These are phyloP conservation scores for Penicillium pulvis DNA, from an alignment of 495 filamentous ascomycete genomes.

Conservation along the genomic window DNA sequence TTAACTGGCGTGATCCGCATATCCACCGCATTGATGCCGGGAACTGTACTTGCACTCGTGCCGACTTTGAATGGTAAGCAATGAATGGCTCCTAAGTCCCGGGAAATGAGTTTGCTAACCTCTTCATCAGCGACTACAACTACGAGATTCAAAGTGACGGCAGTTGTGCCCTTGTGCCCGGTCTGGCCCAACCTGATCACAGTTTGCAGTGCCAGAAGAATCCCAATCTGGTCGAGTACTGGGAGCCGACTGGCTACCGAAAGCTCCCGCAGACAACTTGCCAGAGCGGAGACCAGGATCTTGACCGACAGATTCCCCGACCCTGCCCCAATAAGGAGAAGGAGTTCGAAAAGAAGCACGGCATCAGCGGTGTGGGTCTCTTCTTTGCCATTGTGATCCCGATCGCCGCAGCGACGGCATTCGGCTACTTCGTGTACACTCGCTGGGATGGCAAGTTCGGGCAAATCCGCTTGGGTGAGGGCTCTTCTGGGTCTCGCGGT, in stretches of 20 bases:
- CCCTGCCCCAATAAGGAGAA: constrained; percentile 78
- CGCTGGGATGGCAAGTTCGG: constrained; percentile 92
- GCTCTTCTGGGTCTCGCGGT: constrained; percentile 34
- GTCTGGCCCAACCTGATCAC: constrained; percentile 67
- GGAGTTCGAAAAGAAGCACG: constrained; percentile 72
- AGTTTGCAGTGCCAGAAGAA: constrained; percentile 65
- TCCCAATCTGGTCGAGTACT: constrained; percentile 69
- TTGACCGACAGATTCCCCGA: constrained; percentile 60
- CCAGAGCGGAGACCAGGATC: constrained; percentile 60
- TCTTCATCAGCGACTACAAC: constrained; percentile 78
- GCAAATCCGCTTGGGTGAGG: constrained; percentile 79
- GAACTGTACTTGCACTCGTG: constrained; percentile 79
- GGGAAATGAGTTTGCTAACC: background rate
- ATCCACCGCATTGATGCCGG: constrained; percentile 52
- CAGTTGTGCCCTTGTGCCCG: constrained; percentile 72
- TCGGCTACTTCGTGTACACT: constrained; percentile 83
- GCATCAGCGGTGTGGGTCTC: constrained; percentile 70
- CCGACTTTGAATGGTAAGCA: constrained; percentile 91
- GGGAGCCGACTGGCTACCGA: constrained; percentile 83
- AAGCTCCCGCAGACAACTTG: constrained; percentile 89
- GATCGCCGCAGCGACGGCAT: constrained; percentile 62
- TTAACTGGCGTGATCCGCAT: constrained; percentile 72
- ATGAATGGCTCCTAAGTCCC: background rate
- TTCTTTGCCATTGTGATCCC: constrained; percentile 85
- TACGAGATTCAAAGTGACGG: constrained; percentile 75